Evolutionary conservation across 441 rosid genomes (phyloP), one percentile per base, ranked within the genome.

Genomic region (Gossypium gossypioides): DNA sequence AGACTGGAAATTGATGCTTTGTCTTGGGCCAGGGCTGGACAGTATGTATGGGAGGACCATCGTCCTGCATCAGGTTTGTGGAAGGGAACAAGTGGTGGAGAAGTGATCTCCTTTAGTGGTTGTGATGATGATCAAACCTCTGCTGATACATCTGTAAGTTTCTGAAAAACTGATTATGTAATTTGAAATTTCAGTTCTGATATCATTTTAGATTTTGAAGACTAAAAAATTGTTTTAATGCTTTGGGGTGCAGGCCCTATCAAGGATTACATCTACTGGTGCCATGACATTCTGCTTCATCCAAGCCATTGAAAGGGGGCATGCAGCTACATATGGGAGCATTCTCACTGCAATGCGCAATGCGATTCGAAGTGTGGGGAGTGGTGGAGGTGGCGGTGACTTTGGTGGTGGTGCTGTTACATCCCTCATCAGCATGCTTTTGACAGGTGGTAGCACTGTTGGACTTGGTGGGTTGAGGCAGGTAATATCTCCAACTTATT

Each of bases 221-320:
- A 27, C 13, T 48, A 18, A 56, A 60, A 60, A 60, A 46, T 34
- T 18, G 27, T 71, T 7, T 19, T n/a, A 40, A 54, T 52, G 40
- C 54, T 68, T 56, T 40, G 12, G 6, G 16, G 55, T 10, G 58
- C 86, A 91, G 98, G 97, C 96, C 34, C 74, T 91, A 56, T 93
- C 98, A 22, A 87, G 76, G 85, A 81, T 91, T 71, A 89, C 97
- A 12, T 90, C 95, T 3, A 91, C 97, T 0, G 97, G 98, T 72
- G 98, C 97, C 72, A 90, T 93, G 98, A 91, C 97, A 21, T 91
- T 81, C 83, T 91, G 95, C 78, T 91, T 93, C 78, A 93, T 93
- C 74, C 95, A 90, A 87, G 98, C 96, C 0, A 85, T 91, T 73
- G 96, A 93, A 77, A 87, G 78, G 19, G 81, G 95, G 29, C 87